A percentile compares a stretch with the other conserved stretches of the same genome.
These are phyloP conservation scores for Auriscalpium vulgare DNA, from an alignment of 768 basidiomycete genomes.

Conservation along the genomic window DNA sequence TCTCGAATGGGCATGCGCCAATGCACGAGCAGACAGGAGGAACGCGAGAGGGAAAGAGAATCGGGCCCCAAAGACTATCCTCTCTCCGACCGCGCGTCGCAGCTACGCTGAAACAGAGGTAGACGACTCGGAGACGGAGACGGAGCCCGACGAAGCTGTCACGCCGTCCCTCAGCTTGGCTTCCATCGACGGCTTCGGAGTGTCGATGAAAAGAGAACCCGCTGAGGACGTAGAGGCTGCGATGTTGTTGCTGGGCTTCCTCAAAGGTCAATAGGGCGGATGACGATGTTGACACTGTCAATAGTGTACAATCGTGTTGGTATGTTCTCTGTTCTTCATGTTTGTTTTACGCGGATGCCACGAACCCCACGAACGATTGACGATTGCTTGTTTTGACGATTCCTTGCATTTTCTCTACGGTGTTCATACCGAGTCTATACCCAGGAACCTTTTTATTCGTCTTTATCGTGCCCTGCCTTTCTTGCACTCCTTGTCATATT, in stretches of 20 bases:
- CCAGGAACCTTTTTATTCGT: too few relatives aligned
- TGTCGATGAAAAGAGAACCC: slow-evolving; percentile 4
- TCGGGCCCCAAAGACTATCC: slow-evolving; percentile 16
- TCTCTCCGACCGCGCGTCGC: neutral
- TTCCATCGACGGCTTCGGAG: neutral
- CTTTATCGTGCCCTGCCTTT: too few relatives aligned
- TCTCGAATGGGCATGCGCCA: slow-evolving; percentile 70
- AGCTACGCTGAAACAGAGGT: neutral
- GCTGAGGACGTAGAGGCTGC: slow-evolving; percentile 30
- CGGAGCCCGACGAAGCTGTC: slow-evolving; percentile 14
- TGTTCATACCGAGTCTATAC: too few relatives aligned
- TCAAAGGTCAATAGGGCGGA: slow-evolving; percentile 11
- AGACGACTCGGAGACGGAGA: slow-evolving; percentile 12
- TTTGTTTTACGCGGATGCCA: too few relatives aligned
- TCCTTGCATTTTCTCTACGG: too few relatives aligned
- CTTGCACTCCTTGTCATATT: too few relatives aligned
- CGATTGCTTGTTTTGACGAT: too few relatives aligned
- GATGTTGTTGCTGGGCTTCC: slow-evolving; percentile 29
- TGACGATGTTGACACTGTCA: neutral
- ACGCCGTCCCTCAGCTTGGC: slow-evolving; percentile 10
- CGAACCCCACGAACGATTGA: too few relatives aligned
- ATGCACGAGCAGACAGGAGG: slow-evolving; percentile 25
- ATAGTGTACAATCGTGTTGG: neutral
- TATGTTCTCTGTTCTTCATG: neutral
- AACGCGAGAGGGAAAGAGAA: slow-evolving; percentile 15